Base-by-base conservation (phyloP, 306 rosid species). In the Biancaea sappan region DNA sequence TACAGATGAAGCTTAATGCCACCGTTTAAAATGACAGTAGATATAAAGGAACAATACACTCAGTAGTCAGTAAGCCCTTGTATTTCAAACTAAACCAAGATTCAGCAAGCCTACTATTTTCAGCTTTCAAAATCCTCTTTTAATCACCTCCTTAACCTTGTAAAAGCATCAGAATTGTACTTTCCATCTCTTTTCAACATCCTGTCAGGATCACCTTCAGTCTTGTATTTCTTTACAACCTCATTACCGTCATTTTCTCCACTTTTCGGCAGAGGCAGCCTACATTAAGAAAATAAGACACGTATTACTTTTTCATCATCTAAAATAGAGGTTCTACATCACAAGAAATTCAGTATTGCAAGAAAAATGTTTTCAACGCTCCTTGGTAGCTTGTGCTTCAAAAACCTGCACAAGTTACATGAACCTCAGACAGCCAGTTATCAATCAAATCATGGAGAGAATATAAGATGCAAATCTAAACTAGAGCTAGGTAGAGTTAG, bases 351-450 rank as follows among this genome's bases (percentile, higher is more conserved):
- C 66, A 68, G 43, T 61, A 72, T 28, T 67, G 80, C 25, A 80
- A 72, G 46, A 71, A n/a, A 76, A 69, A 79, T 44, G 35, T 68
- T 82, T 69, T 43, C 73, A 88, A 71, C 19, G 73, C 80, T 81
- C 89, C 88, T 75, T 34, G 37, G 54, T 74, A 80, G 93, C 84
- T 67, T 69, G 71, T 43, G 81, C 88, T 88, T 75, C 77, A n/a
- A 60, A 86, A 69, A 80, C 93, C 97, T 87, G 97, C 92, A 92
- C 81, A 89, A 82, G 71, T 79, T 79, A 67, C 77, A 71, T 54
- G 26, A 56, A 82, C 68, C 85, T 77, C 86, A 90, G 87, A 77
- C 64, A 77, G 2, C 31, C 65, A 66, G 47, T 32, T 11, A 70
- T 69, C 64, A 77, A 82, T 53, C 44, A 79, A 81, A 72, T 32